Percentiles rank a stretch among this genome's conserved stretches.
phyloP scores from a whole-genome alignment of 176 grass and related monocot species.

The Triticum monococcum region DNA sequence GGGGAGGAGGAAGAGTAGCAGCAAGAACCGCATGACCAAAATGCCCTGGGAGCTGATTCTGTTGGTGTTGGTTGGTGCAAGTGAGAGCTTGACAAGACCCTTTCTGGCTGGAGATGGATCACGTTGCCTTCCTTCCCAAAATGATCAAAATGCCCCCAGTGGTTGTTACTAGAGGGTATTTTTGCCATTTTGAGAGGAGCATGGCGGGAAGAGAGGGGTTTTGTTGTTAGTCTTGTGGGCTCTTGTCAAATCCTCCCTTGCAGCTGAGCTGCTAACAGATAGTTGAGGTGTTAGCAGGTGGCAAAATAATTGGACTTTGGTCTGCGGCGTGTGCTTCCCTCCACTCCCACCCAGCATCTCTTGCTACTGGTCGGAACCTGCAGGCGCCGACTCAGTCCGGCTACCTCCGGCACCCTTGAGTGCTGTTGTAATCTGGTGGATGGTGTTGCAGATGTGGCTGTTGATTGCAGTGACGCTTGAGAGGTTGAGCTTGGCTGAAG shows the following conservation, averaged over 20 bases:
- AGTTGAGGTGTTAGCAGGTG: slow-evolving; percentile 24
- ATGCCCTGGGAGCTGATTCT: slow-evolving; percentile 4
- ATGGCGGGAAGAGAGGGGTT: slow-evolving; percentile 29
- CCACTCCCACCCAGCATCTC: neutral
- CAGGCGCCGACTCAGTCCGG: slow-evolving; percentile 22
- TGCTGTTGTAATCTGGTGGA: slow-evolving; percentile 74
- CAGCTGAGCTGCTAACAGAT: slow-evolving; percentile 31
- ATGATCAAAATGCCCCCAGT: slow-evolving; percentile 73
- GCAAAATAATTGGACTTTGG: slow-evolving; percentile 20
- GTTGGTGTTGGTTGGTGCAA: slow-evolving; percentile 36
- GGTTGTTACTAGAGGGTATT: slow-evolving; percentile 49
- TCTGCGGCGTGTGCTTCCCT: slow-evolving; percentile 20
- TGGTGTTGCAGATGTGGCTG: slow-evolving; percentile 74
- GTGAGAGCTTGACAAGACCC: slow-evolving; percentile 91
- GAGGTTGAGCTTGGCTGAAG: slow-evolving; percentile 88
- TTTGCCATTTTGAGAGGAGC: slow-evolving; percentile 61
- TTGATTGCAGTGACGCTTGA: slow-evolving; percentile 88
- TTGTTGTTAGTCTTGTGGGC: slow-evolving; percentile 36
- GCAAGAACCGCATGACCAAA: slow-evolving; percentile 33
- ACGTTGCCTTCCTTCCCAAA: slow-evolving; percentile 62
- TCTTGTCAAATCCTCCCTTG: slow-evolving; percentile 90
- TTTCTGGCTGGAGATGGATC: slow-evolving; percentile 32
- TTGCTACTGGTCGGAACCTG: slow-evolving; percentile 43
- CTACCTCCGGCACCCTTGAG: slow-evolving; percentile 45
- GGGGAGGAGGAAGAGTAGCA: neutral